Conservation (phyloP, 2,329 filamentous ascomycete genomes). For the Arthrobotrys entomopaga region DNA sequence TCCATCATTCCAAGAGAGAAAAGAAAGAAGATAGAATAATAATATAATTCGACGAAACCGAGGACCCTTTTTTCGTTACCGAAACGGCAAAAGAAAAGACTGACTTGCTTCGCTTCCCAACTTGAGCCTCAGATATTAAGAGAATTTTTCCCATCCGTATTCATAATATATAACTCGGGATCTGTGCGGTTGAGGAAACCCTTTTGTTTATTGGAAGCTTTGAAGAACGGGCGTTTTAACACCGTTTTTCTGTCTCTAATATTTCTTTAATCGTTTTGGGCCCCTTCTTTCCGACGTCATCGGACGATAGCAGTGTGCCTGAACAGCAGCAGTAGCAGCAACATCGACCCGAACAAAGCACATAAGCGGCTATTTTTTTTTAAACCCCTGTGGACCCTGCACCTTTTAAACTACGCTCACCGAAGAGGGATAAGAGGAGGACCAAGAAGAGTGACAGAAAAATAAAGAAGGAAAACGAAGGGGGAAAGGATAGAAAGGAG, state of each 20-base stretch:
- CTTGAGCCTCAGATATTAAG: slow-evolving; percentile 31
- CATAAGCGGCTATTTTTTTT: slow-evolving; percentile 15
- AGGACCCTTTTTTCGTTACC: slow-evolving; percentile 32
- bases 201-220: slow-evolving; percentile 15
- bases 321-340: slow-evolving; percentile 3
- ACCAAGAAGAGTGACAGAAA: too few relatives aligned
- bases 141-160: neutral
- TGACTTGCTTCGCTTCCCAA: slow-evolving; percentile 31
- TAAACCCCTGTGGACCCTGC: slow-evolving; percentile 37
- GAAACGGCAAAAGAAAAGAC: slow-evolving; percentile 8
- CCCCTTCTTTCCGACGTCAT: slow-evolving; percentile 48
- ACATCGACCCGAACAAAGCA: slow-evolving; percentile 21
- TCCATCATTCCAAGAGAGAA: slow-evolving; percentile 17
- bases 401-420: slow-evolving; percentile 15
- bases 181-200: neutral
- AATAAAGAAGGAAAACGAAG: neutral
- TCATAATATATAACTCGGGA: too few relatives aligned
- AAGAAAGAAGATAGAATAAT: slow-evolving; percentile 11
- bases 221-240: slow-evolving; percentile 4
- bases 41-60: slow-evolving; percentile 9
- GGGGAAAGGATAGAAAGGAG: neutral
- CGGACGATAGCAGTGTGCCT: slow-evolving; percentile 45
- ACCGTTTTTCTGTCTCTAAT: slow-evolving; percentile 2
- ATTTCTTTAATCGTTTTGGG: slow-evolving; percentile 23
- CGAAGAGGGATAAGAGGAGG: neutral